Base-by-base conservation (phyloP, 2,329 filamentous ascomycete species). In the Zymoseptoria tritici region DNA sequence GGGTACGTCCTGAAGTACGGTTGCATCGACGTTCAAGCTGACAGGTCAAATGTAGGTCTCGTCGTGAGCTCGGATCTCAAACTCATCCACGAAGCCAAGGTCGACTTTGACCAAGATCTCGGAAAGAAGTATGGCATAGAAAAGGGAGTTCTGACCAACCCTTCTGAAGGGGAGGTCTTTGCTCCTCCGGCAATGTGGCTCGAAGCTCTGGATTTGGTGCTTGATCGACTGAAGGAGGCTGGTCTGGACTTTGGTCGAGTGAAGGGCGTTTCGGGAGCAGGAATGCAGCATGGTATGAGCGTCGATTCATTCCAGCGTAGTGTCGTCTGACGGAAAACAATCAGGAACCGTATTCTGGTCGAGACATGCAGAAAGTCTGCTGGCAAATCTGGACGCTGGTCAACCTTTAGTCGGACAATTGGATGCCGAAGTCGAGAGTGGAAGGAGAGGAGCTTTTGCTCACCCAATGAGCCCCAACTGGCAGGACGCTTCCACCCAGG, bases 401-500 rank as follows among this genome's bases (percentile, higher is more conserved):
- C 83, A 83, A 71, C 77, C 81, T 0, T 78, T 97, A 53, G 81
- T 89, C 55, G 85, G 89, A 61, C 91, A 96, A 77, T 78, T 97
- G 24, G 50, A 52, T 53, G 52, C 36, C 36, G 36, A 46, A 46
- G 36, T n/a, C 3, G 75, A 74, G 60, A 69, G 74, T 24, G 68
- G 71, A 5, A 65, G 69, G 2, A 73, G 74, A 61, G 72, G 76
- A 2, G 89, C 88, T 0, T 90, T 97, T 71, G 89, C 91, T 16
- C 88, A 95, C 73, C 86, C 89, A 4, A 92, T 86, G 77, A 91
- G 90, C 65, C 94, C 94, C 7, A 99, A 97, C 74, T 99, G 94
- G 94, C 94, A 97, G 77, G 94, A 99, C 74, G 88, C 92, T 62
- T 96, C 91, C 76, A 97, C 94, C 1, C 91, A 97, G 77, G 81